Percentiles rank a stretch among this genome's conserved stretches.
phyloP scores from a whole-genome alignment of 768 basidiomycete genomes.

The Astraeus odoratus region DNA sequence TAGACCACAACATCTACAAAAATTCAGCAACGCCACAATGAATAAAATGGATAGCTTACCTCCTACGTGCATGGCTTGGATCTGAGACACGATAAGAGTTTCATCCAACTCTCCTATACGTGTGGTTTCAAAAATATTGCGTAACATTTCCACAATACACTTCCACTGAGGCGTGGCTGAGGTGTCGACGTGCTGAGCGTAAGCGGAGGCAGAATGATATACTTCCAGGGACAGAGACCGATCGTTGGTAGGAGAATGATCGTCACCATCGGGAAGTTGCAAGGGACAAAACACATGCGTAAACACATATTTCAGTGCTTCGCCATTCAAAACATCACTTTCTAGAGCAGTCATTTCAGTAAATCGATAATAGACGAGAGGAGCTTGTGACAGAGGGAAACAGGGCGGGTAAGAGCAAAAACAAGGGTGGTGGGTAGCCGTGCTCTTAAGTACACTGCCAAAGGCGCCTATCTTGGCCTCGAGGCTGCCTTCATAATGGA shows the following conservation, averaged over 20 bases:
- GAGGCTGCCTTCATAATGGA: not conserved
- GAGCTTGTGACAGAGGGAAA: not conserved
- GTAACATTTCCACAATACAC: slow-evolving; percentile 21
- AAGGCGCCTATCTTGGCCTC: not conserved
- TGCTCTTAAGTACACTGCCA: not conserved
- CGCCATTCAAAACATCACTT: not conserved
- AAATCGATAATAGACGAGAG: not conserved
- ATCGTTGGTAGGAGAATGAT: slow-evolving; percentile 19
- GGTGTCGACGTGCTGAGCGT: slow-evolving; percentile 5
- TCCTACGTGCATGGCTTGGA: slow-evolving; percentile 17
- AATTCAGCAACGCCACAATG: not conserved
- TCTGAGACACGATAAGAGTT: slow-evolving; percentile 7
- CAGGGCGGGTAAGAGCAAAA: not conserved
- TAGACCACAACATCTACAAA: slow-evolving; percentile 31
- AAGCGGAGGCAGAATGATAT: slow-evolving; percentile 14
- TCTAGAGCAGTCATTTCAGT: not conserved
- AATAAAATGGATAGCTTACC: slow-evolving; percentile 18
- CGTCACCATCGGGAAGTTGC: slow-evolving; percentile 30
- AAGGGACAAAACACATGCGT: slow-evolving; percentile 38
- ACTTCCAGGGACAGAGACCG: slow-evolving; percentile 19
- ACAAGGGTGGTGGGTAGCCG: not conserved
- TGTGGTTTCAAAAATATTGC: slow-evolving; percentile 6
- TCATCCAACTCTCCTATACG: not conserved
- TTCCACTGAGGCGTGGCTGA: slow-evolving; percentile 20
- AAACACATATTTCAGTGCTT: slow-evolving; percentile 23